Percentiles rank a stretch among this genome's conserved stretches.
Conservation (phyloP, 106 monocot genomes). For the Acorus gramineus region DNA sequence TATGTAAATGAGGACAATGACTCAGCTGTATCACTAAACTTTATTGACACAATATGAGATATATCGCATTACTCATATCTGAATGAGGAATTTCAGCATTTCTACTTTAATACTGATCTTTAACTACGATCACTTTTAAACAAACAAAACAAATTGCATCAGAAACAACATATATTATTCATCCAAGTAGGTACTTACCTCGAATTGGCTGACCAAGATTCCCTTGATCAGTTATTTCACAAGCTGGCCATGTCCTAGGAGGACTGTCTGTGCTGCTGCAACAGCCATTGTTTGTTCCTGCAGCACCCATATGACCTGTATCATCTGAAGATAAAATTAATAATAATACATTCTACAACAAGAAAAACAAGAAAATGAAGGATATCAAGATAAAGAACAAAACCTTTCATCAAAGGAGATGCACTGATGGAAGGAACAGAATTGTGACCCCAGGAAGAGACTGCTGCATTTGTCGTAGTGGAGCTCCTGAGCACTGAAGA, state of each 20-base stretch:
- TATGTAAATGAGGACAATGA: too few species aligned
- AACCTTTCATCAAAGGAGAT: constrained; percentile 46
- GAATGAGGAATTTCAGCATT: too few species aligned
- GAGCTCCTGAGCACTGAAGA: constrained; percentile 52
- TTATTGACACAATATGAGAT: too few species aligned
- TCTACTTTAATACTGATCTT: too few species aligned
- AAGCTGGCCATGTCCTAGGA: constrained; percentile 27
- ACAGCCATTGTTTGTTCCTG: constrained; percentile 40
- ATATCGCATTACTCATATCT: too few species aligned
- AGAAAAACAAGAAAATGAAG: constrained; percentile 2
- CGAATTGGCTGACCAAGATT: constrained; percentile 52
- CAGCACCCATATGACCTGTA: constrained; percentile 24
- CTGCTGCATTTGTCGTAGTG: constrained; percentile 20
- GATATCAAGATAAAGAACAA: constrained; percentile 1
- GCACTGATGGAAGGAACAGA: constrained; percentile 40
- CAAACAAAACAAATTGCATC: too few species aligned
- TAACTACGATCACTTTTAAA: too few species aligned
- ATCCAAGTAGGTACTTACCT: constrained; percentile 17
- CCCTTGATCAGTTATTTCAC: constrained; percentile 53
- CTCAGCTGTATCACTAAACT: too few species aligned
- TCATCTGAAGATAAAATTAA: constrained; percentile 36
- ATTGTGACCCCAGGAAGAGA: constrained; percentile 50
- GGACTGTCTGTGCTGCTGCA: constrained; percentile 54
- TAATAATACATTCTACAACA: neutral
- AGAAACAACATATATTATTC: too few species aligned